phyloP scores from a whole-genome alignment of 352 stramenopile genomes.

The Globisporangium echinulatum region DNA sequence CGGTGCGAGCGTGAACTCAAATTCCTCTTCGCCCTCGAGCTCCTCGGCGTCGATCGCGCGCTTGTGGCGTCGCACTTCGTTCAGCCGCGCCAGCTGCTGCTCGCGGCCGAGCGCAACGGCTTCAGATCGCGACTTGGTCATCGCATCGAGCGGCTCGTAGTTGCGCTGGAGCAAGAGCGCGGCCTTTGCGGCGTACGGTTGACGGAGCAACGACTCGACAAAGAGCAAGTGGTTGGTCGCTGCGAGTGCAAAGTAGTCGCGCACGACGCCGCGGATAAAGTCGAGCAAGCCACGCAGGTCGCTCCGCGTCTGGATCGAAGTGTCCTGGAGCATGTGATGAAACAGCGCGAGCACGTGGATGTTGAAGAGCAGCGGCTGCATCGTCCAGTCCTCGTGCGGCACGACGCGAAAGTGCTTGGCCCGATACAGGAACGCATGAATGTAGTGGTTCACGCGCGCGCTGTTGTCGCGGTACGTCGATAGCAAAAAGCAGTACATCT shows the following conservation, averaged over 20 bases:
- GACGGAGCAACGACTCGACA: slow-evolving; percentile 64
- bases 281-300: slow-evolving; percentile 70
- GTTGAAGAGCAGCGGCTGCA: slow-evolving; percentile 85
- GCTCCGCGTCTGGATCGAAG: slow-evolving; percentile 41
- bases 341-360: slow-evolving; percentile 77
- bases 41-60: slow-evolving; percentile 69
- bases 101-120: slow-evolving; percentile 57
- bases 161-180: slow-evolving; percentile 69
- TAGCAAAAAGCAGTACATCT: slow-evolving; percentile 79
- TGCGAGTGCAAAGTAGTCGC: slow-evolving; percentile 72
- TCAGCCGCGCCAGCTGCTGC: slow-evolving; percentile 48
- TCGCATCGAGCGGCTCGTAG: slow-evolving; percentile 64
- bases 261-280: slow-evolving; percentile 72
- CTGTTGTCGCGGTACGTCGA: slow-evolving; percentile 68
- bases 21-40: slow-evolving; percentile 74
- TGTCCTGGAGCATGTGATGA: slow-evolving; percentile 82
- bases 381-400: slow-evolving; percentile 65
- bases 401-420: slow-evolving; percentile 77
- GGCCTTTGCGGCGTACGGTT: slow-evolving; percentile 59
- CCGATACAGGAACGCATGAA: slow-evolving; percentile 85
- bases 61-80: slow-evolving; percentile 59
- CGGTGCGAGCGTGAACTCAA: slow-evolving; percentile 59
- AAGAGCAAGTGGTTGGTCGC: slow-evolving; percentile 80
- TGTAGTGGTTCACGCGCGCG: slow-evolving; percentile 84
- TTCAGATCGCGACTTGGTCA: slow-evolving; percentile 54